These are phyloP conservation scores for Candida anutae DNA, from an alignment of 1,139 yeast genomes.

Conservation along the genomic window DNA sequence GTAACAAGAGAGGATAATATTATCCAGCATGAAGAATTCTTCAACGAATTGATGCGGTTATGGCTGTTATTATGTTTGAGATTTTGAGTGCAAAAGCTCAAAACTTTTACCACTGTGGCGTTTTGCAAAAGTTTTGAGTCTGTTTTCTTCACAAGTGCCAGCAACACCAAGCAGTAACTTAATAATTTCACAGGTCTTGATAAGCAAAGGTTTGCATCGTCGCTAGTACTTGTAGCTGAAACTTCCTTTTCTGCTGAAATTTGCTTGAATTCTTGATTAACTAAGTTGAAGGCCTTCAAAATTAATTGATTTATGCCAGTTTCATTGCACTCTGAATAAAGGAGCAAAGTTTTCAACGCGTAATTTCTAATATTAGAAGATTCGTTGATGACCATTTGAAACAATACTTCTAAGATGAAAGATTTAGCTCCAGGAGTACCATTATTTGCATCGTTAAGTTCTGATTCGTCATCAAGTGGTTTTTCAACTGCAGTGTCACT, in stretches of 20 bases:
- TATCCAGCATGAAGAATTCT: constrained; percentile 51
- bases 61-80: constrained; percentile 28
- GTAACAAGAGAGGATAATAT: constrained; percentile 71
- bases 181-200: constrained; percentile 18
- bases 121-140: constrained; percentile 32
- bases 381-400: constrained; percentile 27
- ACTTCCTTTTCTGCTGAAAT: constrained; percentile 12
- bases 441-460: constrained; percentile 5
- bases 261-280: constrained; percentile 24
- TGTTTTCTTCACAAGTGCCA: constrained; percentile 32
- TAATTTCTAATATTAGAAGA: constrained; percentile 29
- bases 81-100: constrained; percentile 43
- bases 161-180: constrained; percentile 30
- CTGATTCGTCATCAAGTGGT: constrained; percentile 9
- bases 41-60: constrained; percentile 14
- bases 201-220: constrained; percentile 18
- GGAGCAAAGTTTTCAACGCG: constrained; percentile 25
- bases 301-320: constrained; percentile 33
- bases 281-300: constrained; percentile 23
- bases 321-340: constrained; percentile 23
- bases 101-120: constrained; percentile 32
- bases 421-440: constrained; percentile 12
- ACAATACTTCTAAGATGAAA: constrained; percentile 23
- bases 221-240: constrained; percentile 5
- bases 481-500: constrained; percentile 16